Evolutionary conservation across 345 rosid genomes (phyloP).

Genomic region (Dipteronia sinensis): DNA sequence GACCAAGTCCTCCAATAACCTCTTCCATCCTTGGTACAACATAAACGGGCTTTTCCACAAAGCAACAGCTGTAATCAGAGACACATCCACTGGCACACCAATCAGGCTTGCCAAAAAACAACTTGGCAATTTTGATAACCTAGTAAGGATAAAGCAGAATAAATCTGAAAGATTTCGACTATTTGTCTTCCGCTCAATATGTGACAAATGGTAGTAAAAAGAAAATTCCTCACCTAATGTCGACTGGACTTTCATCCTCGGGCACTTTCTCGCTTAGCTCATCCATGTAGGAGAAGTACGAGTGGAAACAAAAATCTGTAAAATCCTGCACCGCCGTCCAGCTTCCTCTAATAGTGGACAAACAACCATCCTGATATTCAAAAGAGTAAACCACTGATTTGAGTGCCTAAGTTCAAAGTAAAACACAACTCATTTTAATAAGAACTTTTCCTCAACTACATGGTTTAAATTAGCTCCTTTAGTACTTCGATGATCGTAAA

Average conservation of each 20-base stretch:
- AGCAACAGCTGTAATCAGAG: constrained; percentile 60
- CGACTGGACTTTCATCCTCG: constrained; percentile 55
- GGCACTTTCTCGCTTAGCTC: constrained; percentile 61
- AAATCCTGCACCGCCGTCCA: constrained; percentile 72
- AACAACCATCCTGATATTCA: constrained; percentile 61
- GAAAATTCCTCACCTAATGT: constrained; percentile 47
- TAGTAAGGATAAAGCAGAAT: constrained; percentile 22
- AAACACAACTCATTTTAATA: not conserved
- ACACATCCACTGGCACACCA: constrained; percentile 62
- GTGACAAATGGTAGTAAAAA: not conserved
- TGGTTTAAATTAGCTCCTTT: not conserved
- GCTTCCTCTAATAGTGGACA: constrained; percentile 64
- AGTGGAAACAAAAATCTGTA: constrained; percentile 86
- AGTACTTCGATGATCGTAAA: no score
- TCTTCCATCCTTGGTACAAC: constrained; percentile 85
- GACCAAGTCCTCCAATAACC: constrained; percentile 79
- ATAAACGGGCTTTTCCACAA: constrained; percentile 83
- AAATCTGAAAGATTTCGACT: not conserved
- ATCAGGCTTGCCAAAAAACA: constrained; percentile 62
- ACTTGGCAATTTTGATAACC: constrained; percentile 69
- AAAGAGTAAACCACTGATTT: not conserved
- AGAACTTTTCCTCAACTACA: no score
- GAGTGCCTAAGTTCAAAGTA: not conserved
- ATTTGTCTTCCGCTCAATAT: not conserved
- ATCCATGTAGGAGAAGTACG: constrained; percentile 89